A percentile compares a stretch with the other conserved stretches of the same genome.
These are phyloP conservation scores for Metarhizium album DNA, from an alignment of 2,329 filamentous ascomycete species.

Conservation along the genomic window DNA sequence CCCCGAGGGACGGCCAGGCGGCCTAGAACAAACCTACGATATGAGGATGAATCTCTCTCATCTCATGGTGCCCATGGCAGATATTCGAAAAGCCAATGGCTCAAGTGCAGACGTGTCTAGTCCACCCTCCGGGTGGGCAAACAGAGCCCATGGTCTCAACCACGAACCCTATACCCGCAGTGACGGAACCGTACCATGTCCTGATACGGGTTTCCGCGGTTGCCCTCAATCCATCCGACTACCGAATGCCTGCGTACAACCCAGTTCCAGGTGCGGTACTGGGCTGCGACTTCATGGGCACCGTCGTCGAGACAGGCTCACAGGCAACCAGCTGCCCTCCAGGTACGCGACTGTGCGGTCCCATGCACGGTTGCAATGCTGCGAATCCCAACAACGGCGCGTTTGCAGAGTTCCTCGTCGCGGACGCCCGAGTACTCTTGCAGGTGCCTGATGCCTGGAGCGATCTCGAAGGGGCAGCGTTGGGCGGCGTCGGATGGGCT, in stretches of 20 bases:
- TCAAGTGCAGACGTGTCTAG: too few relatives aligned
- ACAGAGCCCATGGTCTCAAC: too few relatives aligned
- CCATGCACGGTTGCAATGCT: not conserved
- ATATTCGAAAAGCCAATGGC: too few relatives aligned
- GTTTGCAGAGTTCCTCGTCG: conserved; percentile 2
- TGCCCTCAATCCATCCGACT: conserved; percentile 20
- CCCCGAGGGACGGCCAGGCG: too few relatives aligned
- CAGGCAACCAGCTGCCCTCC: conserved; percentile 2
- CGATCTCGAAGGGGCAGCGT: conserved; percentile 13
- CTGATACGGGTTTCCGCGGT: conserved; percentile 8
- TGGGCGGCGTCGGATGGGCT: conserved; percentile 15
- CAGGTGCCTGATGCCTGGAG: conserved; percentile 11
- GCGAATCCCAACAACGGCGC: not conserved
- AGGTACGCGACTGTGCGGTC: not conserved
- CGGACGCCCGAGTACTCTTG: conserved; percentile 6
- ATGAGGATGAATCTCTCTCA: too few relatives aligned
- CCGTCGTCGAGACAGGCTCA: conserved; percentile 15
- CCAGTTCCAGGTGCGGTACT: conserved; percentile 11
- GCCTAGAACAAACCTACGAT: too few relatives aligned
- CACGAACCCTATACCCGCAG: too few relatives aligned
- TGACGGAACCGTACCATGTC: not conserved
- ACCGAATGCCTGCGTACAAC: conserved; percentile 16
- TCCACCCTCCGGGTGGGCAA: too few relatives aligned
- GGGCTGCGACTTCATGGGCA: conserved; percentile 21
- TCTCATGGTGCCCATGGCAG: too few relatives aligned